Evolutionary conservation across 345 rosid species (phyloP).

Genomic region (Trapa incisa): DNA sequence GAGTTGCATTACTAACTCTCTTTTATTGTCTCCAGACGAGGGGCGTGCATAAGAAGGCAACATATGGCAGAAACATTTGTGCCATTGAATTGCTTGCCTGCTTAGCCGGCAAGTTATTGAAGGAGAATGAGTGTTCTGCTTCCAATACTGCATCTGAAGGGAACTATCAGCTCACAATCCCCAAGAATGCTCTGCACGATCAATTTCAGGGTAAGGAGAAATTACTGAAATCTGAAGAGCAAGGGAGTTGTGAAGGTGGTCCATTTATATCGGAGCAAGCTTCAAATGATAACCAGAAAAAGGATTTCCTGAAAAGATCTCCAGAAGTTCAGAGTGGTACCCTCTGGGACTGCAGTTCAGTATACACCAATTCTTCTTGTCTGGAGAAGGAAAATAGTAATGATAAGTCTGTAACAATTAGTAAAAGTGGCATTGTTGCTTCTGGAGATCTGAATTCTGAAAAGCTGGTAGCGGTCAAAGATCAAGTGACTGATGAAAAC

Average conservation of each 20-base stretch:
- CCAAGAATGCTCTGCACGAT: conserved; percentile 23
- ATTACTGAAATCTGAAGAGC: conserved; percentile 28
- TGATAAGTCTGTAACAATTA: conserved; percentile 11
- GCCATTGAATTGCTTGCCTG: conserved; percentile 85
- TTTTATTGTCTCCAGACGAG: conserved; percentile 35
- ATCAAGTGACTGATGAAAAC: conserved; percentile 16
- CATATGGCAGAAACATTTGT: conserved; percentile 33
- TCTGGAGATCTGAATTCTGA: background rate
- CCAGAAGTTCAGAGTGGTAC: conserved; percentile 15
- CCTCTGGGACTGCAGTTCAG: conserved; percentile 18
- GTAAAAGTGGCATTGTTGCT: conserved; percentile 6
- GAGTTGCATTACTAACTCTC: background rate
- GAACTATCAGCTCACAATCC: conserved; percentile 26
- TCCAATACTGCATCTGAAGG: conserved; percentile 57
- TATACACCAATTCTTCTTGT: conserved; percentile 15
- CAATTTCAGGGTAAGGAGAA: conserved; percentile 26
- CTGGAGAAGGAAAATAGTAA: conserved; percentile 14
- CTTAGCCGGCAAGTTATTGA: conserved; percentile 66
- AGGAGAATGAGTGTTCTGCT: conserved; percentile 74
- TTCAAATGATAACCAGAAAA: conserved; percentile 5
- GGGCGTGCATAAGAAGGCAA: conserved; percentile 23
- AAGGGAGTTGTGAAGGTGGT: conserved; percentile 24
- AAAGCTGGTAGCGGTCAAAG: conserved; percentile 13
- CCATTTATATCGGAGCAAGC: conserved; percentile 7
- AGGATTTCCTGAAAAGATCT: conserved; percentile 4